Evolutionary conservation across 164 flowering plant species (phyloP).

Genomic region (Stephania cephalantha): DNA sequence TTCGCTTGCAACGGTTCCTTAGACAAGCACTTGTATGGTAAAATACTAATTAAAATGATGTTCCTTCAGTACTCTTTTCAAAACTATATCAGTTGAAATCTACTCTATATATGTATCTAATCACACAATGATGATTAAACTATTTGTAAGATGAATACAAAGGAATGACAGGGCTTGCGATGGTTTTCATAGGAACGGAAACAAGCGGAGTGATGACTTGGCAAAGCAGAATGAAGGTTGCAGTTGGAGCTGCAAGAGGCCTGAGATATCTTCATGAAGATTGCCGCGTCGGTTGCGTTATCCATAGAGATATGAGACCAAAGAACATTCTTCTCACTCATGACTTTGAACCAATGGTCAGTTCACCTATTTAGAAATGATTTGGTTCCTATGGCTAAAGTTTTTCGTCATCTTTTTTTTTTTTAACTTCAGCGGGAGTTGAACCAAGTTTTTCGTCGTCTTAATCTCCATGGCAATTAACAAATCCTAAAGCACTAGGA

Average conservation of each 20-base stretch:
- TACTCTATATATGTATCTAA: background rate
- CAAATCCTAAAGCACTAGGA: background rate
- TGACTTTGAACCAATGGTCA: conserved; percentile 46
- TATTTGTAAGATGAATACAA: background rate
- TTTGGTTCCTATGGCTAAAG: background rate
- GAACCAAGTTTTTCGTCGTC: too few relatives aligned
- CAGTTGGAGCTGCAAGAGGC: conserved; percentile 44
- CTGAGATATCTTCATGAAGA: conserved; percentile 48
- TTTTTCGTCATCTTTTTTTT: background rate
- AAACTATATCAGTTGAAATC: background rate
- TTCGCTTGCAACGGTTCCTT: conserved; percentile 43
- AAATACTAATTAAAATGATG: background rate
- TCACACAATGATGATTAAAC: background rate
- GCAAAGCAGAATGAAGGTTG: conserved; percentile 27
- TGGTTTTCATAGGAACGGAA: background rate
- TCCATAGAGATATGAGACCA: conserved; percentile 45
- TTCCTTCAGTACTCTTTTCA: background rate
- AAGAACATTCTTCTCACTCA: conserved; percentile 46
- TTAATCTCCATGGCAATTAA: background rate
- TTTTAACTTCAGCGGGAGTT: too few relatives aligned
- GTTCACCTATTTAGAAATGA: background rate
- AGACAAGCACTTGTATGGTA: conserved; percentile 38
- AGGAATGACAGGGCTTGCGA: background rate
- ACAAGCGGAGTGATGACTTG: conserved; percentile 25
- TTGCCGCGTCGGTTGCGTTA: conserved; percentile 46